These are phyloP conservation scores for Cladosporium oxysporum DNA, from an alignment of 2,329 filamentous ascomycete genomes.

Conservation along the genomic window DNA sequence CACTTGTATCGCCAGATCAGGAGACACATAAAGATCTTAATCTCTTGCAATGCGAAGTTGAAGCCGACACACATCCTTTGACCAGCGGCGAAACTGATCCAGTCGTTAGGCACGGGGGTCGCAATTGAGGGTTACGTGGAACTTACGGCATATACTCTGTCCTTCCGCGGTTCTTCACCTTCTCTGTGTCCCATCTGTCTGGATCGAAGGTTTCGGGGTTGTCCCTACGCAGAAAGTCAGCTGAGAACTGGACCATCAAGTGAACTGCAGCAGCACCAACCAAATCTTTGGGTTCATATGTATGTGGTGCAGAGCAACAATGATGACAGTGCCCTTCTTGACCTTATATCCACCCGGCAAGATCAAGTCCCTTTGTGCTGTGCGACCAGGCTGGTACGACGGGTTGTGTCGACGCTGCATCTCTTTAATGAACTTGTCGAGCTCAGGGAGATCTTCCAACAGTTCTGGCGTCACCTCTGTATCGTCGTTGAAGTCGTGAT, in stretches of 20 bases:
- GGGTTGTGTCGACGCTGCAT: conserved; percentile 62
- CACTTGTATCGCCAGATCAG: conserved; percentile 62
- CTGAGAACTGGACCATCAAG: background rate
- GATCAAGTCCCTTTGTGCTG: conserved; percentile 56
- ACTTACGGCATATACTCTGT: conserved; percentile 54
- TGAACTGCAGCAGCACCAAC: conserved; percentile 30
- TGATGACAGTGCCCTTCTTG: conserved; percentile 54
- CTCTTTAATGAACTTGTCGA: conserved; percentile 63
- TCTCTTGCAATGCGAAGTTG: conserved; percentile 64
- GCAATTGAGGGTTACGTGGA: background rate
- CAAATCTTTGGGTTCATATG: conserved; percentile 57
- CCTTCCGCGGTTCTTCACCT: conserved; percentile 54
- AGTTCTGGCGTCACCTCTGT: conserved; percentile 41
- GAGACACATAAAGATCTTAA: conserved; percentile 61
- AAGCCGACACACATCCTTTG: conserved; percentile 63
- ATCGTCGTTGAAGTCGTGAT: conserved; percentile 39
- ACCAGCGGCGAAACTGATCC: conserved; percentile 54
- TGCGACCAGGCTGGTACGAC: conserved; percentile 62
- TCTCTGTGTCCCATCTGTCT: conserved; percentile 59
- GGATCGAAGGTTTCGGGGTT: conserved; percentile 61
- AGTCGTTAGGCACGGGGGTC: background rate
- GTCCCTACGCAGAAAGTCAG: conserved; percentile 31
- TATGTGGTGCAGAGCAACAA: conserved; percentile 51
- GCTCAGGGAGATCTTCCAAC: conserved; percentile 49
- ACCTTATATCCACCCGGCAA: conserved; percentile 62